Evolutionary conservation across 768 basidiomycete species (phyloP), one percentile per base, ranked within the genome.

Genomic region (Austroboletus eburneus): DNA sequence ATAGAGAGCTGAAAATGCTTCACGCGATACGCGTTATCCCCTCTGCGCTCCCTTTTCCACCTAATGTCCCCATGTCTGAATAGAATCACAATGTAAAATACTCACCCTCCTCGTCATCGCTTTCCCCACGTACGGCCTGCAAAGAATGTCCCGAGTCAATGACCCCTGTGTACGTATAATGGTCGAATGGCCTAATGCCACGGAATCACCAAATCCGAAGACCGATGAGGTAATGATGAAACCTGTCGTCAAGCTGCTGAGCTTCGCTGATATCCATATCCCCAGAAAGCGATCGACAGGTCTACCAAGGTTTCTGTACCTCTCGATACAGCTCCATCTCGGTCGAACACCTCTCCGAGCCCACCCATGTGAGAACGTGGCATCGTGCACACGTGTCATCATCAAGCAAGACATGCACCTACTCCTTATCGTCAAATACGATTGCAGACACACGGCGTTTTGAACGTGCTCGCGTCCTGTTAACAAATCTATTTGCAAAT

Each of bases 181-280:
- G 30, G 30, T 13, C 30, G 14, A 33, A 22, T 42, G 30, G 59
- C 57, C 17, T 33, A 56, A 51, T 20, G 58, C 62, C 54, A 59
- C 52, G 59, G 58, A 64, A 63, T 49, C 62, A 63, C 45, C 64
- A 54, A 48, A 48, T 69, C 46, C 14, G 51, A 54, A n/a, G 54
- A 39, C 48, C 10, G 47, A 58, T 66, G 54, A 62, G 58, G 55
- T 65, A 67, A 51, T 52, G 45, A 45, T 65, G 61, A 53, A 67
- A 68, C 54, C 59, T 46, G 56, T 59, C 32, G 14, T 40, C 32
- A 50, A 27, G 36, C 40, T 34, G 36, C 43, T 13, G 30, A 25
- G 39, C 46, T 48, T 54, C 42, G 34, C 54, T 48, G 9, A 32
- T 32, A 32, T 5, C 34, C 45, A 42, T 59, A 49, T 56, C 57